Evolutionary conservation across 202 grass and related monocot species (phyloP), one percentile per base, ranked within the genome.

Genomic region (Eragrostis tef): DNA sequence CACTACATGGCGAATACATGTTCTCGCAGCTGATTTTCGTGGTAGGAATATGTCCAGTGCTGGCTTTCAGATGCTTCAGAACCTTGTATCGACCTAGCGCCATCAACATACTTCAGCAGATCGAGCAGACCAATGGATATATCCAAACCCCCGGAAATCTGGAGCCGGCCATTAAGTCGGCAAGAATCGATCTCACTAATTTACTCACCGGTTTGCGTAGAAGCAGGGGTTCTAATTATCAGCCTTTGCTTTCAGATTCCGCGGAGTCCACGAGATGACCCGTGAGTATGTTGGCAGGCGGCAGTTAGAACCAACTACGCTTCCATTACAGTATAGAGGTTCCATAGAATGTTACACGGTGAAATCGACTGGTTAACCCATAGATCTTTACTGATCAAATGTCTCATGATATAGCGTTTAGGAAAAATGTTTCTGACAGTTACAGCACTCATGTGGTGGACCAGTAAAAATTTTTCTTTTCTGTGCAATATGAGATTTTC

Each of bases 51-150:
- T 77, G 84, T 34, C 92, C 88, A 0, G 65, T 92, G 64, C 47
- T 97, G 59, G 94, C 80, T 54, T 87, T 92, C 26, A 88, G 90
- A 49, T 92, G 90, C 85, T 78, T 88, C 4, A 84, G 65, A 25
- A 80, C 85, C 9, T 31, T 73, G 51, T 97, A 92, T 71, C 57
- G 61, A 77, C 87, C 94, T 50, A 88, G 50, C 47, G 71, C 81
- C 52, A 88, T 97, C 34, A 66, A 86, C 54, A 66, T 90, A 75
- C 94, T 97, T 60, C 89, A 97, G 85, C 87, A 88, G 64, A 87
- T 86, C 2, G 94, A 97, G 58, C 87, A 86, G 78, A 64, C 67
- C 60, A 75, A 74, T 29, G 67, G 82, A 80, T 48, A 49, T 20
- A 47, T 49, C 63, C 61, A 81, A 56, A 48, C 73, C 7, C 39